These are phyloP conservation scores for Rhizophora mangle DNA, from an alignment of 345 rosid genomes.

Conservation along the genomic window DNA sequence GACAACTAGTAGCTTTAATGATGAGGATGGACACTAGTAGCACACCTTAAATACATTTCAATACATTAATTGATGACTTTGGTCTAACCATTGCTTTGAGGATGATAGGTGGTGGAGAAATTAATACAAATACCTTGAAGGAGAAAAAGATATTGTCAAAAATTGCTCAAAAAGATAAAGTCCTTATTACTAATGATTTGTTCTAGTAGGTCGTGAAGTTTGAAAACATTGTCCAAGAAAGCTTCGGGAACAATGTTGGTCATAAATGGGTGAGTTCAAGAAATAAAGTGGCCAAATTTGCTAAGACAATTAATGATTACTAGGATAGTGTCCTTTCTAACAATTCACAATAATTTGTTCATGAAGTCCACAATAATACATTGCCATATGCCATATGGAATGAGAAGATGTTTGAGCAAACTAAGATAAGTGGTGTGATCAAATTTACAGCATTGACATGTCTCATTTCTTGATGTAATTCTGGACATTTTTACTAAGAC, in stretches of 20 bases:
- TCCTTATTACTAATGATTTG: not conserved
- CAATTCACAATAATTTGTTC: not conserved
- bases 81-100: not conserved
- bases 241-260: too few relatives aligned
- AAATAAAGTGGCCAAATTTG: too few relatives aligned
- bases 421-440: not conserved
- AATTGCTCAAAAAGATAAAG: too few relatives aligned
- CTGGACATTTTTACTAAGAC: not conserved
- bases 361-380: not conserved
- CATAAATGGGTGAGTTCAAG: too few relatives aligned
- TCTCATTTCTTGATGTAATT: not conserved
- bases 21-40: too few relatives aligned
- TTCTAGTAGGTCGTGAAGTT: too few relatives aligned
- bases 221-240: too few relatives aligned
- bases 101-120: not conserved
- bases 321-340: too few relatives aligned
- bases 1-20: not conserved
- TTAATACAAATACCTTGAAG: too few relatives aligned
- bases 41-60: not conserved
- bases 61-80: not conserved
- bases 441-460: not conserved
- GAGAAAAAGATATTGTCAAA: too few relatives aligned
- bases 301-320: too few relatives aligned
- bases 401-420: not conserved
- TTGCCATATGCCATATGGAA: not conserved